These are phyloP conservation scores for Rutstroemia sp. DNA, from an alignment of 2,329 filamentous ascomycete species.

Conservation along the genomic window DNA sequence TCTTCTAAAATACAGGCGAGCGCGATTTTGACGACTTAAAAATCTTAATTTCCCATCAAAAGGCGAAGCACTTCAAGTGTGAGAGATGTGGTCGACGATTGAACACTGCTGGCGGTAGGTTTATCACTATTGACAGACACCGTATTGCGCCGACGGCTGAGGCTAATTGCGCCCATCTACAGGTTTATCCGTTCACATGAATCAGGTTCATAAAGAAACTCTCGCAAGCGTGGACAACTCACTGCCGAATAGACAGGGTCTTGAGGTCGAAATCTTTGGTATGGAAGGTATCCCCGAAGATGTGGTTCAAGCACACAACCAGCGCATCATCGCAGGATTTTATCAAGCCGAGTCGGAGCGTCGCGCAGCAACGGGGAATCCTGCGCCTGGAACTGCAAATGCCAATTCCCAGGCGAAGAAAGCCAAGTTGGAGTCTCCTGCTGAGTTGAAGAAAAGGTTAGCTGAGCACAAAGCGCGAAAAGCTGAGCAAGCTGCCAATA, in stretches of 20 bases:
- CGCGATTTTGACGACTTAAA: constrained; percentile 97
- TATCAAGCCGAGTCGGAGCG: constrained; percentile 81
- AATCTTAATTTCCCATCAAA: constrained; percentile 94
- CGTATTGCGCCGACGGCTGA: background rate
- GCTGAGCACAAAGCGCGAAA: constrained; percentile 68
- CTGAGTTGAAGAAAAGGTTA: constrained; percentile 73
- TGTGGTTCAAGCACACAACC: constrained; percentile 73
- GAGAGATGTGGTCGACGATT: constrained; percentile 80
- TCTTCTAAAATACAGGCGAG: constrained; percentile 49
- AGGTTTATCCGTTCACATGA: constrained; percentile 96
- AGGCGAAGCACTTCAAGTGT: constrained; percentile 99
- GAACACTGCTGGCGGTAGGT: constrained; percentile 87
- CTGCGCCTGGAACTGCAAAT: constrained; percentile 52
- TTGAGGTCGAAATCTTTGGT: constrained; percentile 94
- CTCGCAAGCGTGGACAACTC: constrained; percentile 87
- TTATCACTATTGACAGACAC: background rate
- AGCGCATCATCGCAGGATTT: constrained; percentile 77
- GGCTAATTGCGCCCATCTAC: constrained; percentile 9
- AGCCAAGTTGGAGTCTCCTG: constrained; percentile 64
- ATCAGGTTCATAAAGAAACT: constrained; percentile 95
- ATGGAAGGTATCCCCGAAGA: constrained; percentile 96
- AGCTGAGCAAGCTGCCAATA: constrained; percentile 51
- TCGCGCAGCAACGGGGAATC: constrained; percentile 76
- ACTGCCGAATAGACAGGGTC: constrained; percentile 72
- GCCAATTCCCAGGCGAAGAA: constrained; percentile 62